Base-by-base conservation (phyloP, 768 basidiomycete genomes). In the Basidioascus undulatus region DNA sequence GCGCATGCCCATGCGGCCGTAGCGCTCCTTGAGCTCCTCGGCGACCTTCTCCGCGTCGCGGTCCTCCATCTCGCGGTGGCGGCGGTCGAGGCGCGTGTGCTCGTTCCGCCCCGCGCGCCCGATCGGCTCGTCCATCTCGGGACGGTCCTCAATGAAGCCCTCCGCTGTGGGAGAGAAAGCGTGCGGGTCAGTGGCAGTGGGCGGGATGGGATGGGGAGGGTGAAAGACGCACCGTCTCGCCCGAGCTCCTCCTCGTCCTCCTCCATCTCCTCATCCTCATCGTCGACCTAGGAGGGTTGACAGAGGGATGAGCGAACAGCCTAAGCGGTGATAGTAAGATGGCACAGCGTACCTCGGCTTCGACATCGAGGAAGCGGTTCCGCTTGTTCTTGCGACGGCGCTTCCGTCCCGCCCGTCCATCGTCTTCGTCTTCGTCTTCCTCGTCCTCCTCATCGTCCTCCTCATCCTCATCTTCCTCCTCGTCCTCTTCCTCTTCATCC, bases 221-320 rank as follows among this genome's bases (percentile, higher is more conserved):
- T 40, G 34, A n/a, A 28, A 19, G 23, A 32, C 38, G 35, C 47
- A 40, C 46, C 40, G 37, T 51, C 39, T 47, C 35, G 43, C 5
- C 24, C 38, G 31, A 47, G 27, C 7, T 65, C 76, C 44, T 66
- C 69, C 40, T 81, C 80, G 16, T 78, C 77, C 6, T 75, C 82
- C 16, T 89, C 84, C 3, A 78, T 77, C 20, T 94, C 92, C 27
- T 92, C 89, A 4, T 94, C 92, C 16, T 96, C 92, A 24, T 92
- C 86, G 49, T 84, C 84, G 16, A 89, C 87, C n/a, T n/a, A n/a
- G n/a, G n/a, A n/a, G n/a, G n/a, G n/a, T n/a, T n/a, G n/a, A n/a
- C n/a, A n/a, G n/a, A n/a, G n/a, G n/a, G n/a, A n/a, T n/a, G n/a
- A n/a, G n/a, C n/a, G n/a, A n/a, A n/a, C n/a, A n/a, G n/a, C n/a